Conservation (phyloP, 73 alveolate genomes). For the Loxodes magnus region DNA sequence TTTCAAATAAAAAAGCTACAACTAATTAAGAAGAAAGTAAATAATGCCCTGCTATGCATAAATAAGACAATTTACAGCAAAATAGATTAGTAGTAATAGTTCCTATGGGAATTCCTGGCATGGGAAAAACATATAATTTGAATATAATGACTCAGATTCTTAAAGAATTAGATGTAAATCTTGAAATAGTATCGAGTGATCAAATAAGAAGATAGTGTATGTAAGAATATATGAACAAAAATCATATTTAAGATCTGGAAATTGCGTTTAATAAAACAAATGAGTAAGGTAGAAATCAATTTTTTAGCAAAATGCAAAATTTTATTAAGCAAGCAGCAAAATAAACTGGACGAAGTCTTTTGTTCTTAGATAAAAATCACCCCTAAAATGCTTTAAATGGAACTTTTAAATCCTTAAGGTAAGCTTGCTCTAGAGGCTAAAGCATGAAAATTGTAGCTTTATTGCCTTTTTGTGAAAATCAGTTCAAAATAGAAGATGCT, state of each 20-base stretch:
- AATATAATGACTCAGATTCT: conserved; percentile 28
- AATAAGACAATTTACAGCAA: too few relatives aligned
- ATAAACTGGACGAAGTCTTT: background rate
- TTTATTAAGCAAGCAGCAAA: conserved; percentile 3
- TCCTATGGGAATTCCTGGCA: conserved; percentile 57
- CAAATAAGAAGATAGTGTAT: background rate
- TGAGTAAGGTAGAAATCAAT: background rate
- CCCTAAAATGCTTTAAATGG: background rate
- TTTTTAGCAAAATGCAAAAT: background rate
- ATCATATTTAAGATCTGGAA: background rate
- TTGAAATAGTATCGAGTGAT: background rate
- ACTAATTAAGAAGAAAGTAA: too few relatives aligned
- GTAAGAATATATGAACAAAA: background rate
- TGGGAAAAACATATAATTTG: conserved; percentile 48
- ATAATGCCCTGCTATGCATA: too few relatives aligned
- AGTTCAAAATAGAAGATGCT: background rate
- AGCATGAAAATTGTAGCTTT: background rate
- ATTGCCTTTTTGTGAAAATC: background rate
- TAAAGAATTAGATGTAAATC: conserved; percentile 21
- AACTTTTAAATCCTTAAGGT: background rate
- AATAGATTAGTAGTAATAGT: conserved; percentile 36
- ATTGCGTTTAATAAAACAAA: background rate
- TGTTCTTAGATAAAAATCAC: background rate
- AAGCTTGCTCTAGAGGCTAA: background rate
- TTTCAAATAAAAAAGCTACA: too few relatives aligned